These are phyloP conservation scores for Cordyceps militaris DNA, from an alignment of 2,329 filamentous ascomycete species.

Conservation along the genomic window DNA sequence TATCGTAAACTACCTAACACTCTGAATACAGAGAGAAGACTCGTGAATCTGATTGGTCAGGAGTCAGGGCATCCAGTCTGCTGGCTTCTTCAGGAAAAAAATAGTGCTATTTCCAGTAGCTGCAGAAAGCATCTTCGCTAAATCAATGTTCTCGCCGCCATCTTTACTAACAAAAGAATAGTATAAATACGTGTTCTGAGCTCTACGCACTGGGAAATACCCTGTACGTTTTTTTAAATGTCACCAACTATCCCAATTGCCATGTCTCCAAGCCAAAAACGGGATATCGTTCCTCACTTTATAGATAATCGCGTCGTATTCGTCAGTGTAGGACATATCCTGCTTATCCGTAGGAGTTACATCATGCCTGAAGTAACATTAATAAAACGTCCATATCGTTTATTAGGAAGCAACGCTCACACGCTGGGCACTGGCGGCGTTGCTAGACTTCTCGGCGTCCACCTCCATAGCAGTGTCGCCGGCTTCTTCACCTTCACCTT, in stretches of 20 bases:
- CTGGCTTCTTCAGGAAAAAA: too few relatives aligned
- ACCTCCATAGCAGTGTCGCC: conserved; percentile 45
- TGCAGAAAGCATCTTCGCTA: too few relatives aligned
- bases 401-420: conserved; percentile 15
- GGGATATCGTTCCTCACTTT: background rate
- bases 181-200: too few relatives aligned
- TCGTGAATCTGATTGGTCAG: too few relatives aligned
- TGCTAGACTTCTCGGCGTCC: conserved; percentile 31
- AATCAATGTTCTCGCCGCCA: too few relatives aligned
- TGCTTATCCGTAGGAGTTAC: background rate
- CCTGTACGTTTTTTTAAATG: background rate
- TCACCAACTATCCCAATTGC: background rate
- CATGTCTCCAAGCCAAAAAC: background rate
- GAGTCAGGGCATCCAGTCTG: too few relatives aligned
- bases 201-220: too few relatives aligned
- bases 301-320: background rate
- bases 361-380: background rate
- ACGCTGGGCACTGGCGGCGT: conserved; percentile 17
- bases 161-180: too few relatives aligned
- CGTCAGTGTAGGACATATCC: background rate
- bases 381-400: background rate
- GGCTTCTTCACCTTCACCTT: conserved; percentile 30
- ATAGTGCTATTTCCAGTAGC: too few relatives aligned
- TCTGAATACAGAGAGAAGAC: too few relatives aligned
- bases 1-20: too few relatives aligned